Base-by-base conservation (phyloP, 805 yeast genomes). In the Wickerhamomyces silvicola region DNA sequence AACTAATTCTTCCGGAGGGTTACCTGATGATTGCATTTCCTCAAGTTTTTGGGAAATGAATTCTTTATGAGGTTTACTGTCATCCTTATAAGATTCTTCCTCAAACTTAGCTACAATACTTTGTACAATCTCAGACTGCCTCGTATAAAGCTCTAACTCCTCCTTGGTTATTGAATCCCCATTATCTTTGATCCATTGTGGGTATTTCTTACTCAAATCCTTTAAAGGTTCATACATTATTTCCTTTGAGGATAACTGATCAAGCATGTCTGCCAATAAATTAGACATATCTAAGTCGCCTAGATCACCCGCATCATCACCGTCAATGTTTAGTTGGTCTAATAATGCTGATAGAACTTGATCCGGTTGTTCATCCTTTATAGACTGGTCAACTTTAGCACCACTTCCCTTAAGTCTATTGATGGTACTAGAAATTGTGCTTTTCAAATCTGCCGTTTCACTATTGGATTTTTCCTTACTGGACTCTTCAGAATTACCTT, bases 211-310 rank as follows among this genome's bases (percentile, higher is more conserved):
- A 42, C 78, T 74, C 53, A 88, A 67, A 38, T 86, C 95, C 48
- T 79, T 81, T 59, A 90, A 69, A 3, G 97, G 96, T 45, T 81
- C 94, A 51, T 84, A 88, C 23, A 90, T 66, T 14, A 88, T 82
- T 36, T 80, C 88, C 50, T 87, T 90, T 5, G 92, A 75, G 7
- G 92, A 74, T 54, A 90, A 68, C 52, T 87, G 90, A 40, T 76
- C 79, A 47, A 90, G 65, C 76, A 90, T 77, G 22, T 82, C 85
- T 13, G 68, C 70, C 38, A 85, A 59, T 29, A 85, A 59, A 37
- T 74, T 72, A 17, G 79, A 64, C 57, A 79, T 70, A 49, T 81
- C 87, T 41, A 81, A 58, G 11, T 57, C 66, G 13, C 46, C 63
- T 2, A 50, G 64, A 23, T 50, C 57, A 6, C 52, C 64, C 10